Evolutionary conservation across 345 rosid genomes (phyloP).

Genomic region (Eucalyptus microcorys): DNA sequence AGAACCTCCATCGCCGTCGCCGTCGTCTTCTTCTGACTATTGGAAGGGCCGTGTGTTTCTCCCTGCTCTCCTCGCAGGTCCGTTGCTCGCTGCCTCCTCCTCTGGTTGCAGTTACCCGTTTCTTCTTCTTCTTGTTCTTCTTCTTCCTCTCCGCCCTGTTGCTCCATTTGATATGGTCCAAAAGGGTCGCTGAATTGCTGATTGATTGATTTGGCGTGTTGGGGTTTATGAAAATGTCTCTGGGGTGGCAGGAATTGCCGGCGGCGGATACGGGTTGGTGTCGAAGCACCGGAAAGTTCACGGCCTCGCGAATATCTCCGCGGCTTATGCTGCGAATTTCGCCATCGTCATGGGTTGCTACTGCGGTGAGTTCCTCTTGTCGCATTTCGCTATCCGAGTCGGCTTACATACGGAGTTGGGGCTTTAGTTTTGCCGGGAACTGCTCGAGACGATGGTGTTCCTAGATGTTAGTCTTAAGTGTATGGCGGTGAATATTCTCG

Average conservation of each 20-base stretch:
- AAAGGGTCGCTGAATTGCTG: neutral
- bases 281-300: slow-evolving; percentile 53
- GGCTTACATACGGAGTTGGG: neutral
- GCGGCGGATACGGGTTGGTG: slow-evolving; percentile 62
- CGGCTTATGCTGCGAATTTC: slow-evolving; percentile 57
- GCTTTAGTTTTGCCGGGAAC: neutral
- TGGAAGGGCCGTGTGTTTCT: slow-evolving; percentile 48
- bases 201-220: neutral
- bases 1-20: neutral
- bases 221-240: neutral
- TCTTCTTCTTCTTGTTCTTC: neutral
- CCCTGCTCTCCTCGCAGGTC: slow-evolving; percentile 67
- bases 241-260: slow-evolving; percentile 32
- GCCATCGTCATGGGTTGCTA: slow-evolving; percentile 68
- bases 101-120: neutral
- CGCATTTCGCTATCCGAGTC: neutral
- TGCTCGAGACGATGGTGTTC: neutral
- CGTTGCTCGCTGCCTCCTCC: neutral
- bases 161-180: neutral
- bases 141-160: neutral
- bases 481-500: neutral
- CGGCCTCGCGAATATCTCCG: slow-evolving; percentile 48
- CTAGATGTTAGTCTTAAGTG: neutral
- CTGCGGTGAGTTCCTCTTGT: slow-evolving; percentile 37
- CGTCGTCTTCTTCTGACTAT: slow-evolving; percentile 22